Percentiles rank a stretch among this genome's conserved stretches.
Conservation (phyloP, 176 grass and related monocot genomes). For the Musa beccarii region DNA sequence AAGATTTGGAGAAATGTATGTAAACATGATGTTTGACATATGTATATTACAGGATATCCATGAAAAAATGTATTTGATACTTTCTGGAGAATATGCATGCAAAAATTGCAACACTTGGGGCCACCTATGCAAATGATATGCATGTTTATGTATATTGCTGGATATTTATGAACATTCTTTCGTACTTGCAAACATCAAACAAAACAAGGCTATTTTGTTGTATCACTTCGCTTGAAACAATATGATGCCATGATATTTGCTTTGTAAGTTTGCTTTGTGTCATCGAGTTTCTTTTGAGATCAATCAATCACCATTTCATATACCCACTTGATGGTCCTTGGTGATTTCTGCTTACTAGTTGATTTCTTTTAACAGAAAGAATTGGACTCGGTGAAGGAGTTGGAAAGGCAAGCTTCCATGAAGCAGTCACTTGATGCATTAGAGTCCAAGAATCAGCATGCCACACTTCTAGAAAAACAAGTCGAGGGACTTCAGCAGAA, state of each 20-base stretch:
- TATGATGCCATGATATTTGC: not conserved
- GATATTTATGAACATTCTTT: constrained; percentile 22
- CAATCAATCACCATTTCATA: not conserved
- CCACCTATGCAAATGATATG: not conserved
- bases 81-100: too few relatives aligned
- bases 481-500: constrained; percentile 10
- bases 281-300: not conserved
- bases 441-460: not conserved
- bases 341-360: not conserved
- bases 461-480: constrained; percentile 4
- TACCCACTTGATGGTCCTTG: not conserved
- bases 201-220: too few relatives aligned
- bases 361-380: constrained; percentile 3
- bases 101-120: constrained; percentile 9
- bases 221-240: not conserved
- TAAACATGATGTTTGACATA: too few relatives aligned
- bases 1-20: too few relatives aligned
- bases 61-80: not conserved
- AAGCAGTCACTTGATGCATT: constrained; percentile 10
- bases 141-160: not conserved
- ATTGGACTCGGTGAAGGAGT: not conserved
- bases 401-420: constrained; percentile 2
- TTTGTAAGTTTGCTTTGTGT: not conserved
- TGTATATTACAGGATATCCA: too few relatives aligned
- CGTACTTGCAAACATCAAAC: not conserved